Evolutionary conservation across 208 protist species (phyloP).

Genomic region (Trichomonas vaginalis): DNA sequence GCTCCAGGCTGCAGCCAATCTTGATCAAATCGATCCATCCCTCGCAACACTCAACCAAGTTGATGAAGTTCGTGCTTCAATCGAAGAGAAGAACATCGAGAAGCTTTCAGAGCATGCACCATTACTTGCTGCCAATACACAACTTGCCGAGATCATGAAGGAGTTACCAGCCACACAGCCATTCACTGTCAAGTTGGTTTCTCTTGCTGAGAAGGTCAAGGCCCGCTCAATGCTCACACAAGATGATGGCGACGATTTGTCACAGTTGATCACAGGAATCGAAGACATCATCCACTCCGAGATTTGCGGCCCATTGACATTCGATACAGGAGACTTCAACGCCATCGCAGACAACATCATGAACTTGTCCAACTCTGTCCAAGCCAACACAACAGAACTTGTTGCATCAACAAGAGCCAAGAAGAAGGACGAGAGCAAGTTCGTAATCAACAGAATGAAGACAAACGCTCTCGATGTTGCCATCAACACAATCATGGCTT

Average conservation of each 20-base stretch:
- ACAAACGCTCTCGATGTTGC: neutral
- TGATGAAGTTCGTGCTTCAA: neutral
- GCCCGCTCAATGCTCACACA: neutral
- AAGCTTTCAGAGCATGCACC: neutral
- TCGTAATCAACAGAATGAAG: neutral
- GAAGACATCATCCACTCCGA: neutral
- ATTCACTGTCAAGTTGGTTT: neutral
- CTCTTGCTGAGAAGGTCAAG: neutral
- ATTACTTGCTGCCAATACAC: neutral
- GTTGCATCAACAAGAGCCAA: neutral
- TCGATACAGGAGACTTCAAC: neutral
- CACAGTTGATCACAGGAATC: neutral
- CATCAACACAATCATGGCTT: neutral
- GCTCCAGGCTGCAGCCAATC: neutral
- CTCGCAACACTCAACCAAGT: neutral
- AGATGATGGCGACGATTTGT: neutral
- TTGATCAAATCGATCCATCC: neutral
- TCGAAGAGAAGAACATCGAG: neutral
- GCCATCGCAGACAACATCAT: neutral
- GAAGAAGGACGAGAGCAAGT: neutral
- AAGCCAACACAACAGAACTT: neutral
- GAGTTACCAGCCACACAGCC: neutral
- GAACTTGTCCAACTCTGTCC: neutral
- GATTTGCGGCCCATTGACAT: neutral
- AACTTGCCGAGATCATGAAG: neutral